A percentile compares a stretch with the other conserved stretches of the same genome.
phyloP scores from a whole-genome alignment of 192 early-diverging fungal genomes.

The Coemansia sp. region DNA sequence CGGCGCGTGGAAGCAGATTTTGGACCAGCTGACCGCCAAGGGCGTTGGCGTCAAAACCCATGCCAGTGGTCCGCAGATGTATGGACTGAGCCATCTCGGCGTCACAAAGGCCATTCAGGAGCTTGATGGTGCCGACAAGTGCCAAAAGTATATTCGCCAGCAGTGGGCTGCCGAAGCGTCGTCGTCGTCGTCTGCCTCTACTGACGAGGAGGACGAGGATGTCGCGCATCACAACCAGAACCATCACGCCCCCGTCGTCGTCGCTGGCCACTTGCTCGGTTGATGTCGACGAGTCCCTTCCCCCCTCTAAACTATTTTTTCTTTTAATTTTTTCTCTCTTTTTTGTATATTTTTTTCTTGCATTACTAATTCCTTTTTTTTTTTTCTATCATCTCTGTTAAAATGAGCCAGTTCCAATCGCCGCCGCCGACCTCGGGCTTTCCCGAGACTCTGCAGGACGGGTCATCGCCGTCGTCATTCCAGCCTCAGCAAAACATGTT shows the following conservation, averaged over 20 bases:
- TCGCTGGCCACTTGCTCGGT: neutral
- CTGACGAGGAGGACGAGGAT: slow-evolving; percentile 12
- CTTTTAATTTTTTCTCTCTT: slow-evolving; percentile 8
- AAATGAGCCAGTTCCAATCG: neutral
- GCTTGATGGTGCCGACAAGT: slow-evolving; percentile 42
- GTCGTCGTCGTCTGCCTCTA: neutral
- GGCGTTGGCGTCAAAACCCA: slow-evolving; percentile 72
- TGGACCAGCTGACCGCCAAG: slow-evolving; percentile 62
- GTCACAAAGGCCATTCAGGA: slow-evolving; percentile 77
- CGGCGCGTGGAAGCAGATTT: slow-evolving; percentile 71
- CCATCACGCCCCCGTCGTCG: neutral
- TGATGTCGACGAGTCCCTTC: neutral
- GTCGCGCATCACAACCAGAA: neutral
- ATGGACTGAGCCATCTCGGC: slow-evolving; percentile 66
- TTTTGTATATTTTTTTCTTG: slow-evolving; percentile 3
- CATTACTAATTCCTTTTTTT: neutral
- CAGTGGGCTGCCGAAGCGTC: slow-evolving; percentile 26
- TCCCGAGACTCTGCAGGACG: slow-evolving; percentile 1
- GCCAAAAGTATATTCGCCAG: slow-evolving; percentile 50
- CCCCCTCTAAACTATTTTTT: neutral
- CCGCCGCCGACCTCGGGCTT: neutral
- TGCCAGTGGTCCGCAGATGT: slow-evolving; percentile 73
- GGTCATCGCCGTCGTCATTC: neutral
- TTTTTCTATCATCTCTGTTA: neutral
- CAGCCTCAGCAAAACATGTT: slow-evolving; percentile 48